Percentiles rank a stretch among this genome's conserved stretches.
Conservation (phyloP, 2,329 filamentous ascomycete genomes). For the Fusarium sp. region DNA sequence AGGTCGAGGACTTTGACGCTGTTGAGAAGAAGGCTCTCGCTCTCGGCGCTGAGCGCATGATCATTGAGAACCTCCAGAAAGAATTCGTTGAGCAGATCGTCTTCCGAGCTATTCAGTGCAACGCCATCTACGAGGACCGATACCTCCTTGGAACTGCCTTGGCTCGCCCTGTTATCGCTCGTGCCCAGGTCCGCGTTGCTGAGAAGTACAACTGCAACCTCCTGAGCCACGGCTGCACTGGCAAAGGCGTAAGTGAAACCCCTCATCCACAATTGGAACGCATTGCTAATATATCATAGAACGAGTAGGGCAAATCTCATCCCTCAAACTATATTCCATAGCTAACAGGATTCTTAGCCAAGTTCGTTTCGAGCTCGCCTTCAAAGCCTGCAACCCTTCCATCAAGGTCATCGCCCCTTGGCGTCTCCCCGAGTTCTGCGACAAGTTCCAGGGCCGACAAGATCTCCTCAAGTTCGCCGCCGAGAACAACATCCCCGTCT, state of each 20-base stretch:
- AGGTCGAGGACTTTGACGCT: conserved; percentile 76
- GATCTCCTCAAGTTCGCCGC: conserved; percentile 67
- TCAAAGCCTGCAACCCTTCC: conserved; percentile 62
- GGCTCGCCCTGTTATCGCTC: conserved; percentile 73
- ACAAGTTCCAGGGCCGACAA: conserved; percentile 65
- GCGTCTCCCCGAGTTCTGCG: conserved; percentile 75
- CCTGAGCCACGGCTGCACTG: conserved; percentile 67
- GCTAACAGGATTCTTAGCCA: conserved; percentile 45
- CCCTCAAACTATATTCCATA: not conserved
- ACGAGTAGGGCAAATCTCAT: conserved; percentile 45
- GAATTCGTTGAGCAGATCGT: conserved; percentile 82
- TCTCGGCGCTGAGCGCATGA: conserved; percentile 55
- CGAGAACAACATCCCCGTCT: conserved; percentile 75
- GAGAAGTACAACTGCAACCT: conserved; percentile 53
- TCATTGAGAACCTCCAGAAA: conserved; percentile 70
- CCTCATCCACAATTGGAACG: not conserved
- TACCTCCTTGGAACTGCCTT: conserved; percentile 63
- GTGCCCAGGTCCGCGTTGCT: conserved; percentile 56
- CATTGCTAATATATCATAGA: conserved; percentile 24
- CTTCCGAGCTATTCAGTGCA: conserved; percentile 77
- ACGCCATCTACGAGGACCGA: conserved; percentile 50
- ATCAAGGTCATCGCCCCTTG: conserved; percentile 82
- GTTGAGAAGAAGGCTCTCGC: conserved; percentile 73
- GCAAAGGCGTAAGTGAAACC: conserved; percentile 64
- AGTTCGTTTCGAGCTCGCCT: conserved; percentile 54